Evolutionary conservation across 352 stramenopile genomes (phyloP), one percentile per base, ranked within the genome.

Genomic region (Phytopythium litorale): DNA sequence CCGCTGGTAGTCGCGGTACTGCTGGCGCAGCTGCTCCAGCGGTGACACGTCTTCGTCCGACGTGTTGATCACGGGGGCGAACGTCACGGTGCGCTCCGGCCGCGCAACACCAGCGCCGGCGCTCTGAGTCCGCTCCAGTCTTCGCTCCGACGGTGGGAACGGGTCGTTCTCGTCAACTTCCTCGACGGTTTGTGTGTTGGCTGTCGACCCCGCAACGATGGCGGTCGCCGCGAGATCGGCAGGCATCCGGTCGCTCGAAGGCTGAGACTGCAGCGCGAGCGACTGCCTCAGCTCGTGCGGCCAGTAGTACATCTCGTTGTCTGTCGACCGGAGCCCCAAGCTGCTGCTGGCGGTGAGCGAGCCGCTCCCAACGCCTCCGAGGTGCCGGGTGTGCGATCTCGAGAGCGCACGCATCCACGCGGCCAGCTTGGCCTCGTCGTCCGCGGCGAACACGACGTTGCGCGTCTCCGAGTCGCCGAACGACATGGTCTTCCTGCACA

Each of bases 401-500:
- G 19, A 28, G 40, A 85, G 63, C 21, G 72, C 52, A 53, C 30
- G 57, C 58, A 77, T 64, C 76, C 76, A 85, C 45, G 56, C 58
- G 30, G 67, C 58, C 8, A 66, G 58, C n/a, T 51, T 70, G 25
- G 64, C 35, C 7, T 79, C 55, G 33, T 65, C 81, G 43, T 85
- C 71, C 0, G 69, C 63, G 23, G 73, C 76, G 35, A 85, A 77
- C 21, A 80, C 58, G 16, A 85, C 49, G 13, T 79, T 58, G 32
- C 65, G 66, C 6, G 66, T 72, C 43, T 79, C 57, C 7, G 76
- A 67, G 23, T 75, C 52, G 8, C 75, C 76, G 25, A 77, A 72
- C 15, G 71, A 72, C 71, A 72, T 85, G 48, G 70, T 77, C 56
- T 77, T 77, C 32, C 61, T 58, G 60, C 70, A 77, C 43, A 77